A percentile compares a stretch with the other conserved stretches of the same genome.
Conservation (phyloP, 441 rosid genomes). For the Gossypium laxum region DNA sequence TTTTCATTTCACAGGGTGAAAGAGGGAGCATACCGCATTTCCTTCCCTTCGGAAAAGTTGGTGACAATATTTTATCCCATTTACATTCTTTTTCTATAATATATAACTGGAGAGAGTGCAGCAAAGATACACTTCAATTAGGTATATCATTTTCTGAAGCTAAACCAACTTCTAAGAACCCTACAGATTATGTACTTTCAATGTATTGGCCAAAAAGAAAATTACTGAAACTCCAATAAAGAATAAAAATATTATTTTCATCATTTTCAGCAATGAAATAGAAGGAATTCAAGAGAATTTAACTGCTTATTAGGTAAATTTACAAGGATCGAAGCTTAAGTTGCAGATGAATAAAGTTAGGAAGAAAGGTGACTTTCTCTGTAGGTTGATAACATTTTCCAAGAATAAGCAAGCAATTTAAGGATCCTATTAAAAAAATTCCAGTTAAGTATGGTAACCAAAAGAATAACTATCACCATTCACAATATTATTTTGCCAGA, state of each 20-base stretch:
- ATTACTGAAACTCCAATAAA: not conserved
- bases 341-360: not conserved
- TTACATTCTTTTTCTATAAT: not conserved
- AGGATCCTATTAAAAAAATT: conserved; percentile 1
- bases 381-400: conserved; percentile 1
- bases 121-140: not conserved
- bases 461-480: not conserved
- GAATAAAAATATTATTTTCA: not conserved
- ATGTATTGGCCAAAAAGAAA: conserved; percentile 2
- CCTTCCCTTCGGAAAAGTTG: not conserved
- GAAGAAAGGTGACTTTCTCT: not conserved
- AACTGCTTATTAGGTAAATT: not conserved
- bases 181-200: not conserved
- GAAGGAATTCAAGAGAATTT: not conserved
- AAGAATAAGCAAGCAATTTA: not conserved
- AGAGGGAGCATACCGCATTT: not conserved
- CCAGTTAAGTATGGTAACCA: not conserved
- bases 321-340: not conserved
- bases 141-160: not conserved
- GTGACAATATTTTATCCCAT: conserved; percentile 2
- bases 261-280: not conserved
- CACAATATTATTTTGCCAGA: conserved; percentile 1
- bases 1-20: not conserved
- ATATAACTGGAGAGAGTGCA: not conserved
- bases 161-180: not conserved